Conservation (phyloP, 1,284 basidiomycete species). For the Malassezia brasiliensis region DNA sequence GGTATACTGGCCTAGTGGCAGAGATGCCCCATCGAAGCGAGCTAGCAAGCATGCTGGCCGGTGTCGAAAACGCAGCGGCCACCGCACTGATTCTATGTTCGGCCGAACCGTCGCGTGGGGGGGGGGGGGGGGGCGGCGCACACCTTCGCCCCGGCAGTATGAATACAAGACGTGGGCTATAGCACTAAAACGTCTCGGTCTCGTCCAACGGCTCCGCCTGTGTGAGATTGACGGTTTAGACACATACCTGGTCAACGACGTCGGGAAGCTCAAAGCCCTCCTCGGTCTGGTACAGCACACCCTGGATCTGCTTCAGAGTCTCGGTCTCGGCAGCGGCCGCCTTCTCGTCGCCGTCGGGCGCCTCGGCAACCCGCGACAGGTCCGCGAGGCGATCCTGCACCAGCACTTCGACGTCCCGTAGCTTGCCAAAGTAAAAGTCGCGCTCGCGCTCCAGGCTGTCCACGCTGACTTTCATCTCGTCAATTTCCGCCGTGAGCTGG, state of each 20-base stretch:
- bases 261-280: slow-evolving; percentile 48
- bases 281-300: slow-evolving; percentile 87
- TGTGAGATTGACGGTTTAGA: background rate
- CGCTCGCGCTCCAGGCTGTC: slow-evolving; percentile 78
- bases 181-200: slow-evolving; percentile 11
- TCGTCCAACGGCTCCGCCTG: slow-evolving; percentile 13
- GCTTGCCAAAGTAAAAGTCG: slow-evolving; percentile 94
- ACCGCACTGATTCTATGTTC: background rate
- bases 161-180: background rate
- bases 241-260: slow-evolving; percentile 15
- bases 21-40: slow-evolving; percentile 9
- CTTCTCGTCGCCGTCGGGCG: slow-evolving; percentile 17
- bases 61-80: background rate
- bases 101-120: background rate
- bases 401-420: slow-evolving; percentile 77
- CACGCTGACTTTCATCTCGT: slow-evolving; percentile 70
- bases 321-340: slow-evolving; percentile 53
- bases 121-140: background rate
- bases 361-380: background rate
- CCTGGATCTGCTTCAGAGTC: slow-evolving; percentile 73
- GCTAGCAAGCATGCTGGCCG: slow-evolving; percentile 5
- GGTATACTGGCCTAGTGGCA: background rate
- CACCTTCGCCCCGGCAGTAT: background rate
- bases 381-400: slow-evolving; percentile 52
- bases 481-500: slow-evolving; percentile 64